A percentile compares a stretch with the other conserved stretches of the same genome.
Conservation (phyloP, 2,329 filamentous ascomycete species). For the Xylaria sp. region DNA sequence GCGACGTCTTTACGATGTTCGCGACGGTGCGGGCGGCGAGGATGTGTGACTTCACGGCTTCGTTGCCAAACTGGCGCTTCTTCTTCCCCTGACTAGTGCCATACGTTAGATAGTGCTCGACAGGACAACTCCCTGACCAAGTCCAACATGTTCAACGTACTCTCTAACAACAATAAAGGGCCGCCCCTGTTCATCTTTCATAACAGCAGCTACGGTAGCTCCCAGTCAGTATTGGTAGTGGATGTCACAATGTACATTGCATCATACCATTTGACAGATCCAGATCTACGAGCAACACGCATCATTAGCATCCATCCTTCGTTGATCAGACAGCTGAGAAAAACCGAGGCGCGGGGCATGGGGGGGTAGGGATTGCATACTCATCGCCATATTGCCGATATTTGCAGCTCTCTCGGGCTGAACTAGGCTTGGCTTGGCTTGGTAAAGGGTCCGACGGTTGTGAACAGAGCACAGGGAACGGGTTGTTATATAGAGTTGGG, state of each 20-base stretch:
- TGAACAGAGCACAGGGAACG: neutral
- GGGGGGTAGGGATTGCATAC: slow-evolving; percentile 53
- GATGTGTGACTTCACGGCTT: slow-evolving; percentile 98
- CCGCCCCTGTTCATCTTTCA: slow-evolving; percentile 97
- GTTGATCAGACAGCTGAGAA: slow-evolving; percentile 6
- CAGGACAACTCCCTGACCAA: neutral
- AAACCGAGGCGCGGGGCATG: slow-evolving; percentile 31
- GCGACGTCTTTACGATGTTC: slow-evolving; percentile 96
- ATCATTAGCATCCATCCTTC: slow-evolving; percentile 38
- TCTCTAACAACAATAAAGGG: slow-evolving; percentile 99
- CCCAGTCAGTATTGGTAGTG: slow-evolving; percentile 35
- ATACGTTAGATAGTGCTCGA: slow-evolving; percentile 33
- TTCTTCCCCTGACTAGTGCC: slow-evolving; percentile 87
- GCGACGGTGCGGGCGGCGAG: slow-evolving; percentile 95
- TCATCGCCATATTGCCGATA: slow-evolving; percentile 64
- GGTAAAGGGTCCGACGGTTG: neutral
- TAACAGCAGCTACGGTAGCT: slow-evolving; percentile 67
- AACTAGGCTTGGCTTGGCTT: slow-evolving; percentile 13
- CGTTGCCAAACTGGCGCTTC: slow-evolving; percentile 95
- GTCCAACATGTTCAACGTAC: slow-evolving; percentile 63
- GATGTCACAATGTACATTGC: slow-evolving; percentile 28
- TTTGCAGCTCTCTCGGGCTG: slow-evolving; percentile 47
- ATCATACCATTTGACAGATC: slow-evolving; percentile 82
- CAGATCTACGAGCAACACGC: slow-evolving; percentile 66
- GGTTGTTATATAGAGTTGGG: neutral